Evolutionary conservation across 2,329 filamentous ascomycete genomes (phyloP).

Genomic region (Alternaria sp.): DNA sequence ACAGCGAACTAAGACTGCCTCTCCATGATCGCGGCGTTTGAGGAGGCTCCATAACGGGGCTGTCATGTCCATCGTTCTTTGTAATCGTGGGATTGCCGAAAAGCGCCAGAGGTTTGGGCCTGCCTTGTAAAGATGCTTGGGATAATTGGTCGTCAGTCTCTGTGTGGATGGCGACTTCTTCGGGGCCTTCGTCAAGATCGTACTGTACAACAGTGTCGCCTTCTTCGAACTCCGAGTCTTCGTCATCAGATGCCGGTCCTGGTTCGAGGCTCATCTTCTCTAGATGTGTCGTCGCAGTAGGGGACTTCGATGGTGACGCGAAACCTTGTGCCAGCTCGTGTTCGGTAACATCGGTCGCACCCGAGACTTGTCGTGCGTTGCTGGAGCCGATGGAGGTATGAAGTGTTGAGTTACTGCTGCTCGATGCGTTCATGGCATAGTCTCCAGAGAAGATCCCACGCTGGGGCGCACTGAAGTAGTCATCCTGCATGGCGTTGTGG

Average conservation of each 20-base stretch:
- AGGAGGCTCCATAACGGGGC: constrained; percentile 23
- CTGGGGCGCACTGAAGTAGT: background rate
- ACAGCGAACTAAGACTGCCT: constrained; percentile 38
- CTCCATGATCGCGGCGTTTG: constrained; percentile 42
- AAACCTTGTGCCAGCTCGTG: background rate
- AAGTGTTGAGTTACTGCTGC: background rate
- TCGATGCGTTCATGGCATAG: background rate
- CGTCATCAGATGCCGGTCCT: constrained; percentile 16
- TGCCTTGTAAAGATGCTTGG: constrained; percentile 2
- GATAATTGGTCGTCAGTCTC: constrained; percentile 1
- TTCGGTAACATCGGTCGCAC: background rate
- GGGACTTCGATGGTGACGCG: background rate
- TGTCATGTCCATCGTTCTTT: constrained; percentile 22
- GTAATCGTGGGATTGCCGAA: constrained; percentile 28
- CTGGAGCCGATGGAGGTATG: background rate
- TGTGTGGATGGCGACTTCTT: constrained; percentile 2
- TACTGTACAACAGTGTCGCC: constrained; percentile 45
- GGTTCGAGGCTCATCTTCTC: constrained; percentile 1
- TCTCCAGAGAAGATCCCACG: background rate
- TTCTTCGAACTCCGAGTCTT: constrained; percentile 43
- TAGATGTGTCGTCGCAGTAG: background rate
- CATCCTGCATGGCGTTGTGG: background rate
- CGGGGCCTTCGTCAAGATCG: constrained; percentile 22
- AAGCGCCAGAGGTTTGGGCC: constrained; percentile 10
- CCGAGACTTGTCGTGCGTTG: background rate